Evolutionary conservation across 768 basidiomycete genomes (phyloP).

Genomic region (Terana coerulea): DNA sequence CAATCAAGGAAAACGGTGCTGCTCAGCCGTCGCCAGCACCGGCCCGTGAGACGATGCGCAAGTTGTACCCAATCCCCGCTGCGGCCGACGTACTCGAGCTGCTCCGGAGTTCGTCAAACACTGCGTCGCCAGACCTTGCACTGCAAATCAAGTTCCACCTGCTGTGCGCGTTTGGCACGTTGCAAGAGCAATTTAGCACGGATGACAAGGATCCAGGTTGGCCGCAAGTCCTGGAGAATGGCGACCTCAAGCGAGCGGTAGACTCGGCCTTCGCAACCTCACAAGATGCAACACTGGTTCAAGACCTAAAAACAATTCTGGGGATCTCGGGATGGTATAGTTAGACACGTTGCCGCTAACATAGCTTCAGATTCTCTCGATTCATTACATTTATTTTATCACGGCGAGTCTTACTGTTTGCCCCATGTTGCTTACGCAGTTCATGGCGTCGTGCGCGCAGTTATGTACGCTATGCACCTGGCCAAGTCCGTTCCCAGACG

Average conservation of each 20-base stretch:
- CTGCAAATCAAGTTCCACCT: slow-evolving; percentile 24
- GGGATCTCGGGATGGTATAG: not conserved
- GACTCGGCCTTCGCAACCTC: not conserved
- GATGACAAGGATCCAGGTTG: slow-evolving; percentile 18
- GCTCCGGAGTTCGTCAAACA: slow-evolving; percentile 8
- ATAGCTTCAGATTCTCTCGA: too few species aligned
- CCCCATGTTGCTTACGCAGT: too few species aligned
- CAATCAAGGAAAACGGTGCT: not conserved
- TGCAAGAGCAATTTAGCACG: slow-evolving; percentile 18
- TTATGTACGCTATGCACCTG: too few species aligned
- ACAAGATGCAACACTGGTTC: not conserved
- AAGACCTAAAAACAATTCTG: not conserved
- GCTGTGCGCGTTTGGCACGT: slow-evolving; percentile 21
- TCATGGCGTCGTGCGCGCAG: too few species aligned
- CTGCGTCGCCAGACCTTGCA: not conserved
- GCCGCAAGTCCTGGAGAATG: slow-evolving; percentile 15
- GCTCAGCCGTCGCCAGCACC: not conserved
- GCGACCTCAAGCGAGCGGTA: slow-evolving; percentile 10
- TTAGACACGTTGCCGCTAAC: too few species aligned
- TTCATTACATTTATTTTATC: too few species aligned
- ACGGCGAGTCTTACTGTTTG: too few species aligned
- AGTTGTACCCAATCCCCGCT: not conserved
- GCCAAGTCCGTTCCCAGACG: too few species aligned
- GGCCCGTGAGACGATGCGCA: not conserved
- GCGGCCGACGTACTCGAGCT: slow-evolving; percentile 18